These are phyloP conservation scores for Rosa multiflora DNA, from an alignment of 306 rosid species.

Conservation along the genomic window DNA sequence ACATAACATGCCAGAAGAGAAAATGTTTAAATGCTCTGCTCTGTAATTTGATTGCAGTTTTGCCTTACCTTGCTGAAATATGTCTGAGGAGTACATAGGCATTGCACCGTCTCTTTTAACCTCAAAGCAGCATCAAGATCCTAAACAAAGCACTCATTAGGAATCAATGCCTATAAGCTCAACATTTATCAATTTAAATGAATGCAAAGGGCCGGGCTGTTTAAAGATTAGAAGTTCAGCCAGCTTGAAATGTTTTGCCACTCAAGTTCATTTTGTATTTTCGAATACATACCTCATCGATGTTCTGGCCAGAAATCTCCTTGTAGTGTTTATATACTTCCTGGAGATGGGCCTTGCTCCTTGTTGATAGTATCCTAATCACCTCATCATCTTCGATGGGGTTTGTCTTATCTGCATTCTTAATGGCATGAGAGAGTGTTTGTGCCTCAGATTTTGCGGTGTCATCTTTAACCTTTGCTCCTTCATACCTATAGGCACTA, in stretches of 20 bases:
- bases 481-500: constrained; percentile 97
- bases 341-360: constrained; percentile 74
- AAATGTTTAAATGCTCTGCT: not conserved
- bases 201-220: not conserved
- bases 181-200: not conserved
- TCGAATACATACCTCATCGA: constrained; percentile 72
- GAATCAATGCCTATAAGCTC: not conserved
- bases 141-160: constrained; percentile 32
- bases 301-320: constrained; percentile 47
- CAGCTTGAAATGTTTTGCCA: not conserved
- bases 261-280: not conserved
- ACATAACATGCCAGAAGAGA: not conserved
- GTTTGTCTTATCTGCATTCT: constrained; percentile 43
- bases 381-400: constrained; percentile 68
- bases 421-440: constrained; percentile 47
- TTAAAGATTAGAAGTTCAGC: not conserved
- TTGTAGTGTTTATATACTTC: constrained; percentile 64
- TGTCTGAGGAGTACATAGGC: constrained; percentile 63
- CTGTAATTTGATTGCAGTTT: not conserved
- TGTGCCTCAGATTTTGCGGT: constrained; percentile 70
- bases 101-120: constrained; percentile 65
- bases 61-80: constrained; percentile 65
- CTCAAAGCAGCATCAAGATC: constrained; percentile 53
- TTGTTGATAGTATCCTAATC: constrained; percentile 63
- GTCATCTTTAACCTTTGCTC: constrained; percentile 56